Conservation (phyloP, 495 filamentous ascomycete genomes). For the Aspergillus steynii region DNA sequence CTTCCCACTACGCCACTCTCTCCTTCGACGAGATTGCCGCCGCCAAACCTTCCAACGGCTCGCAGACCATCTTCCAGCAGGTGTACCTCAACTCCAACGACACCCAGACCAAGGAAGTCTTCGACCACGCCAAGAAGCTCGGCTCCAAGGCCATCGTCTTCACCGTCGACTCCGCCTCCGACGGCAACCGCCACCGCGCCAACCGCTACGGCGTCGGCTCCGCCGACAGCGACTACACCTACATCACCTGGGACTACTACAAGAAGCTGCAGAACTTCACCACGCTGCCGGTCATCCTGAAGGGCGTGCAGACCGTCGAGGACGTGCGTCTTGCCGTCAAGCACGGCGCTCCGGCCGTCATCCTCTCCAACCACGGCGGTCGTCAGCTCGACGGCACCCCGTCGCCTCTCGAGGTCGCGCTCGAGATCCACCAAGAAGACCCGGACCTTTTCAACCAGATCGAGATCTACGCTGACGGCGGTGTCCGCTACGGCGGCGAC, state of each 20-base stretch:
- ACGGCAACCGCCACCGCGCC: slow-evolving; percentile 39
- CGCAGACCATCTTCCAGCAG: slow-evolving; percentile 33
- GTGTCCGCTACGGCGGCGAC: slow-evolving; percentile 47
- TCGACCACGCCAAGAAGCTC: slow-evolving; percentile 29
- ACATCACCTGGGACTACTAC: slow-evolving; percentile 12
- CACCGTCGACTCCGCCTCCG: slow-evolving; percentile 39
- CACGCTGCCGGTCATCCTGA: slow-evolving; percentile 37
- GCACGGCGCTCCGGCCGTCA: slow-evolving; percentile 15
- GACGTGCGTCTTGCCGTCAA: slow-evolving; percentile 39
- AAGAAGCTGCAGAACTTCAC: slow-evolving; percentile 33
- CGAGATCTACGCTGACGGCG: slow-evolving; percentile 47
- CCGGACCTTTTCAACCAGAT: slow-evolving; percentile 42
- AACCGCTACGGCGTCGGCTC: slow-evolving; percentile 23
- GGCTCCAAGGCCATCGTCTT: slow-evolving; percentile 42
- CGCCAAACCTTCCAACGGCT: slow-evolving; percentile 11
- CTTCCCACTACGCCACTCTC: slow-evolving; percentile 9
- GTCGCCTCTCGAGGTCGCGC: slow-evolving; percentile 33
- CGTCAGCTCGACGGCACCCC: slow-evolving; percentile 24
- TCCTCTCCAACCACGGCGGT: slow-evolving; percentile 24
- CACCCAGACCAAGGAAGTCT: slow-evolving; percentile 27
- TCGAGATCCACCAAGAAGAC: slow-evolving; percentile 37
- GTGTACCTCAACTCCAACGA: slow-evolving; percentile 40
- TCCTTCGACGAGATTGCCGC: slow-evolving; percentile 16
- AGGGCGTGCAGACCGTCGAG: slow-evolving; percentile 44
- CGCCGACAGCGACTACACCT: slow-evolving; percentile 8